Evolutionary conservation across 2,329 filamentous ascomycete species (phyloP).

Genomic region (Colletotrichum liriopes): DNA sequence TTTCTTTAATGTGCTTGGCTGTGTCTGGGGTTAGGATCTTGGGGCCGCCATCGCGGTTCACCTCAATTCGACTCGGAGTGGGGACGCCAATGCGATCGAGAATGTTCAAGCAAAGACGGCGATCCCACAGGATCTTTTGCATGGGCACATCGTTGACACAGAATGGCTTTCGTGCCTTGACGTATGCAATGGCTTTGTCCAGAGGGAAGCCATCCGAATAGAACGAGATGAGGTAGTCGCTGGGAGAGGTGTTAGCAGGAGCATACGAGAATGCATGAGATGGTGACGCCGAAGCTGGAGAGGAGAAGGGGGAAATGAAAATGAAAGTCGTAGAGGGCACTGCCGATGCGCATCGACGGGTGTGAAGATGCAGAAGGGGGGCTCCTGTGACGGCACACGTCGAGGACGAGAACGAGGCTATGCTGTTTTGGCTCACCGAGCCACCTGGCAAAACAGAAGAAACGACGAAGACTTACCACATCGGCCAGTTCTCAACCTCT

Average conservation of each 20-base stretch:
- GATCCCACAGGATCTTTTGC: constrained; percentile 97
- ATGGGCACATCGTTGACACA: constrained; percentile 98
- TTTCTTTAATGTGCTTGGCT: constrained; percentile 82
- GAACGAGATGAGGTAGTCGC: constrained; percentile 96
- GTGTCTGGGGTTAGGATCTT: constrained; percentile 83
- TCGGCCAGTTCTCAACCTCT: constrained; percentile 95
- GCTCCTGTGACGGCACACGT: background rate
- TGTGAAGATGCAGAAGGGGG: background rate
- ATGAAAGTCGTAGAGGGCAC: background rate
- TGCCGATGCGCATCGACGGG: background rate
- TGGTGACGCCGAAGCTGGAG: background rate
- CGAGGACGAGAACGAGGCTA: constrained; percentile 47
- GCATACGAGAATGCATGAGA: constrained; percentile 17
- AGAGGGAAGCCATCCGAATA: constrained; percentile 98
- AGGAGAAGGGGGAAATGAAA: too few species aligned
- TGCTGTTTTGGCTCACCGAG: constrained; percentile 55
- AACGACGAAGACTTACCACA: constrained; percentile 71
- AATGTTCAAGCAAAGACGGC: constrained; percentile 88
- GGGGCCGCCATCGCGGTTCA: constrained; percentile 94
- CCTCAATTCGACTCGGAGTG: constrained; percentile 89
- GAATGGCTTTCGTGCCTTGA: constrained; percentile 92
- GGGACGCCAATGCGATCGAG: constrained; percentile 92
- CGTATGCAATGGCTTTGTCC: constrained; percentile 97
- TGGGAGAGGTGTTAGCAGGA: constrained; percentile 47
- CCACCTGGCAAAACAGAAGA: constrained; percentile 16